Evolutionary conservation across 805 yeast species (phyloP), one percentile per base, ranked within the genome.

Genomic region (Metschnikowia arizonensis): DNA sequence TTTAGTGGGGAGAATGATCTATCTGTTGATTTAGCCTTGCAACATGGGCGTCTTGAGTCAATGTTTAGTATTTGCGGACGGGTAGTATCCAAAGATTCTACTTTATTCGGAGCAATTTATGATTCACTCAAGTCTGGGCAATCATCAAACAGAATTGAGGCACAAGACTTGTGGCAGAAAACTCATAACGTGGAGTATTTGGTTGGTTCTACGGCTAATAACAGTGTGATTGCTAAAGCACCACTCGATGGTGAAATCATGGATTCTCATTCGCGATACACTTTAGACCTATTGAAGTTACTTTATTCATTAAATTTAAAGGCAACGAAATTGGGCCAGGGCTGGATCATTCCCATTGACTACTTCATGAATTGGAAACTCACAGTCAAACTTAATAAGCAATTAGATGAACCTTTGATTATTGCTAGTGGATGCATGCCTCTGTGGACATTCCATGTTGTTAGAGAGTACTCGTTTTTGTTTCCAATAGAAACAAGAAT

Each of bases 391-490:
- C 68, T 93, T 44, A 84, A 85, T 46, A 71, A 95, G 40, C 97
- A 90, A 63, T 64, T 91, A 34, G 97, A 90, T 55, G 97, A 91
- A 51, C 93, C 96, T 0, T 67, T 90, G 44, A 74, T 89, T 14
- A 91, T 91, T 23, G 91, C 95, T 0, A 81, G 95, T 60, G 93
- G 91, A 0, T 77, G 86, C 2, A 61, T 91, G 33, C 98, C 98
- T 0, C 78, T 77, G 6, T 91, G 98, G 98, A 76, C 84, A 17
- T 76, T 85, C 29, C 76, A 78, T 47, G 66, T 88, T n/a, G 81
- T 95, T 0, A 74, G 83, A 44, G 74, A 78, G 15, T 88, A 76
- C 55, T 88, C 96, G 10, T 91, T 91, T 55, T 58, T 91, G 36
- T 88, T 88, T 58, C 96, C 98, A 0, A 66, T 91, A 35, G 93